These are phyloP conservation scores for Vanderwaltozyma polyspora DNA, from an alignment of 805 yeast species.

Conservation along the genomic window DNA sequence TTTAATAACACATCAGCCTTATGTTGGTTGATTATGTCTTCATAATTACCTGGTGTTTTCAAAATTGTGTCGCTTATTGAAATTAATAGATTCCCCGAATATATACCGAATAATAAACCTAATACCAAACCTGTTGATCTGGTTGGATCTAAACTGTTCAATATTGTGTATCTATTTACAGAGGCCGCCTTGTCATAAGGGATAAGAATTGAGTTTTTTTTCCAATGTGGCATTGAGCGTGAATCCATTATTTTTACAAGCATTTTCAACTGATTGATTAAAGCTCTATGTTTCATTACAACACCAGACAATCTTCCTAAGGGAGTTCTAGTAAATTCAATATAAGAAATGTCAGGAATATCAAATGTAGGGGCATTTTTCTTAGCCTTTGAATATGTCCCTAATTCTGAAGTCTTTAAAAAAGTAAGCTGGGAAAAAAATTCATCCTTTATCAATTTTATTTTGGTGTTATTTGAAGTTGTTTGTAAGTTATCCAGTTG, in stretches of 20 bases:
- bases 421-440: constrained; percentile 23
- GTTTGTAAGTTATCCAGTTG: constrained; percentile 56
- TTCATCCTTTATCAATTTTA: constrained; percentile 23
- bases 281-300: constrained; percentile 79
- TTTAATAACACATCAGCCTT: constrained; percentile 67
- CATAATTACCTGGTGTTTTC: constrained; percentile 78
- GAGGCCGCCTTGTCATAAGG: constrained; percentile 28
- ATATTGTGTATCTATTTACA: constrained; percentile 39
- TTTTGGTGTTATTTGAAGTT: constrained; percentile 27
- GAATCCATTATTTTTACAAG: constrained; percentile 59
- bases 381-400: constrained; percentile 51
- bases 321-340: constrained; percentile 84
- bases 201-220: constrained; percentile 37
- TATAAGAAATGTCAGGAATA: constrained; percentile 79
- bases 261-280: constrained; percentile 78
- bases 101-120: constrained; percentile 72
- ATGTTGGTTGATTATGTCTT: constrained; percentile 60
- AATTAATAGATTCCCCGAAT: constrained; percentile 69
- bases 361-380: constrained; percentile 53
- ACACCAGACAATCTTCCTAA: constrained; percentile 89
- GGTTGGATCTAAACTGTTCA: constrained; percentile 57
- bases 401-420: constrained; percentile 75
- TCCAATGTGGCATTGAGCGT: constrained; percentile 32
- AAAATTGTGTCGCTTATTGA: constrained; percentile 70
- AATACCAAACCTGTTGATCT: constrained; percentile 78